These are phyloP conservation scores for Kuraishia ogatae DNA, from an alignment of 805 yeast genomes.

Conservation along the genomic window DNA sequence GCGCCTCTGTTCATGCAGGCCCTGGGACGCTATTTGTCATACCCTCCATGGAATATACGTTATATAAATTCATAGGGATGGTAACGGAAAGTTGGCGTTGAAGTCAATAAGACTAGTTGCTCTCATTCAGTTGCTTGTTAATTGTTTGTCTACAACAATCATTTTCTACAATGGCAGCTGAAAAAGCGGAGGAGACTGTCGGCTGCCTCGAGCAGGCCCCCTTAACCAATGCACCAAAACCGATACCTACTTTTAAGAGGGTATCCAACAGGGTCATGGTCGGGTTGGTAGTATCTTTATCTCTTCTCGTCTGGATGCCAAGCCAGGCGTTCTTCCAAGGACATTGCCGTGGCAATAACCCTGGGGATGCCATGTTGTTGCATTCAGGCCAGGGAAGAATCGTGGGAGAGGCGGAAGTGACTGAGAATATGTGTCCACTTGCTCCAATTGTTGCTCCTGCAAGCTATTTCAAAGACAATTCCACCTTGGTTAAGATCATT, in stretches of 20 bases:
- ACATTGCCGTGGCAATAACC: not conserved
- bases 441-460: slow-evolving; percentile 13
- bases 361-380: not conserved
- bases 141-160: not conserved
- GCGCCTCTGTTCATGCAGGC: not conserved
- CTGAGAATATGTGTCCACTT: slow-evolving; percentile 12
- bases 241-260: not conserved
- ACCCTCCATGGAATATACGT: not conserved
- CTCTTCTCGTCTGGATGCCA: not conserved
- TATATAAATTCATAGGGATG: no score
- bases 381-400: not conserved
- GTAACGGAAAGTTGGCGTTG: no score
- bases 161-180: not conserved
- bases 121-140: no score
- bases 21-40: not conserved
- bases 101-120: no score
- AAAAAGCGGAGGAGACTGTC: not conserved
- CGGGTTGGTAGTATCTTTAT: not conserved
- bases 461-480: slow-evolving; percentile 20
- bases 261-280: not conserved
- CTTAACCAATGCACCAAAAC: not conserved
- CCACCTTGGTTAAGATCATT: slow-evolving; percentile 25
- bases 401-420: not conserved
- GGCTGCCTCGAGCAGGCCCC: not conserved
- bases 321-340: not conserved